phyloP scores from a whole-genome alignment of 106 monocot genomes.

The Dendrobium officinale region DNA sequence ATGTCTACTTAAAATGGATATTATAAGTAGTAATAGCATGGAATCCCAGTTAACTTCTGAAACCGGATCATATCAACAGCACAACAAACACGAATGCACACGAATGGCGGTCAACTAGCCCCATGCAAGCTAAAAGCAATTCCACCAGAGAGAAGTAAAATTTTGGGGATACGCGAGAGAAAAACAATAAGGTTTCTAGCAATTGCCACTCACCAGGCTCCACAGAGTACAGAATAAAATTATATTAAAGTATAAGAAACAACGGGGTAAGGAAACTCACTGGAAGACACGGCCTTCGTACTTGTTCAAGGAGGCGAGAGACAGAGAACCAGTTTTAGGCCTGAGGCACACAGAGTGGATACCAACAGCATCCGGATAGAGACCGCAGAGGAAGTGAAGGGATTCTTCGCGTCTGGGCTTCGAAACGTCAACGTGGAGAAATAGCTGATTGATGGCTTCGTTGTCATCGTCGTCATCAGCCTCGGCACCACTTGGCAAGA shows the following conservation, averaged over 20 bases:
- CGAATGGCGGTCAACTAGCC: not conserved
- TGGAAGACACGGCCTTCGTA: constrained; percentile 72
- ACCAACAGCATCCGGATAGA: constrained; percentile 88
- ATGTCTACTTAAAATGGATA: no score
- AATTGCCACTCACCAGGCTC: not conserved
- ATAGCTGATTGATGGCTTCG: constrained; percentile 75
- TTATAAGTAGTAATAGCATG: no score
- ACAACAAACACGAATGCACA: not conserved
- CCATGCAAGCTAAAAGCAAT: not conserved
- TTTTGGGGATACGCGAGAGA: not conserved
- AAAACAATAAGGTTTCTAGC: not conserved
- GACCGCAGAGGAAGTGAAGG: constrained; percentile 82
- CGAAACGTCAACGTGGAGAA: constrained; percentile 83
- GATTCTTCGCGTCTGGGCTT: constrained; percentile 48
- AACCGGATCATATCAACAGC: not conserved
- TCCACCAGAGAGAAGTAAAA: not conserved
- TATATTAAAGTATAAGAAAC: no score
- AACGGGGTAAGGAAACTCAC: constrained; percentile 31
- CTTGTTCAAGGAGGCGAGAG: constrained; percentile 16
- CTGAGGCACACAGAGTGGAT: constrained; percentile 82
- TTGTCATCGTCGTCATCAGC: constrained; percentile 42
- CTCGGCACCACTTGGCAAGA: constrained; percentile 47
- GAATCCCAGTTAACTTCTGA: not conserved
- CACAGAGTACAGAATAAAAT: not conserved
- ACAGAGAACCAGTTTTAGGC: constrained; percentile 22